phyloP scores from a whole-genome alignment of 2,329 filamentous ascomycete species.

The Penicillium decumbens region DNA sequence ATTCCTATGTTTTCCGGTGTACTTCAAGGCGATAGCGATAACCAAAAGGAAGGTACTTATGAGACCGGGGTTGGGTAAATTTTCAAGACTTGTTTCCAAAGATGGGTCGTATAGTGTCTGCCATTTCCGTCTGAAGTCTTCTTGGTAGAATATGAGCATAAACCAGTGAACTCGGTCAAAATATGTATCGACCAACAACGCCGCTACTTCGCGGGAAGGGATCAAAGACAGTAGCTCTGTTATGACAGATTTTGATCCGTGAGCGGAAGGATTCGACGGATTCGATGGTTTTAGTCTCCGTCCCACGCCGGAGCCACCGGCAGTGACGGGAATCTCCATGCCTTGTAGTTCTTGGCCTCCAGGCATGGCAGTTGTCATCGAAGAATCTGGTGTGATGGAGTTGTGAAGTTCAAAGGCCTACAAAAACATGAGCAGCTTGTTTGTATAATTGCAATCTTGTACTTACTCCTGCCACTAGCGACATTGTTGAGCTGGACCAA shows the following conservation, averaged over 20 bases:
- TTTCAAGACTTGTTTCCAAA: neutral
- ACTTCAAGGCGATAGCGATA: conserved; percentile 23
- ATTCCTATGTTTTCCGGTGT: conserved; percentile 13
- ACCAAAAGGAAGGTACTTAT: conserved; percentile 24
- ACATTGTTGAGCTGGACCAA: conserved; percentile 23
- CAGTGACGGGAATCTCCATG: too few species aligned
- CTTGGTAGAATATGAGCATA: conserved; percentile 37
- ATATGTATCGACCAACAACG: conserved; percentile 34
- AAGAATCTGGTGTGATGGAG: conserved; percentile 2
- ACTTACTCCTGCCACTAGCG: conserved; percentile 17
- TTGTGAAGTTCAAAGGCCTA: conserved; percentile 19
- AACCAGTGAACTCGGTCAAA: conserved; percentile 42
- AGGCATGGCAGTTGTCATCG: conserved; percentile 15
- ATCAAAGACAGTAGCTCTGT: conserved; percentile 17
- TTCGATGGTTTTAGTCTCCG: neutral
- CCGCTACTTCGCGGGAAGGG: conserved; percentile 20
- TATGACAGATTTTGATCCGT: conserved; percentile 2
- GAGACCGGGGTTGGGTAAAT: conserved; percentile 5
- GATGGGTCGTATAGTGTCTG: conserved; percentile 13
- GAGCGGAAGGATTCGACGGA: neutral
- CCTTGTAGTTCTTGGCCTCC: conserved; percentile 5
- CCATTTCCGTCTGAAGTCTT: conserved; percentile 27
- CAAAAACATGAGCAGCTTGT: neutral
- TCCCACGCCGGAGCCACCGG: neutral
- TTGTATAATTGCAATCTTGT: neutral